Evolutionary conservation across 192 early-diverging fungal genomes (phyloP), one percentile per base, ranked within the genome.

Genomic region (Entomortierella lignicola): DNA sequence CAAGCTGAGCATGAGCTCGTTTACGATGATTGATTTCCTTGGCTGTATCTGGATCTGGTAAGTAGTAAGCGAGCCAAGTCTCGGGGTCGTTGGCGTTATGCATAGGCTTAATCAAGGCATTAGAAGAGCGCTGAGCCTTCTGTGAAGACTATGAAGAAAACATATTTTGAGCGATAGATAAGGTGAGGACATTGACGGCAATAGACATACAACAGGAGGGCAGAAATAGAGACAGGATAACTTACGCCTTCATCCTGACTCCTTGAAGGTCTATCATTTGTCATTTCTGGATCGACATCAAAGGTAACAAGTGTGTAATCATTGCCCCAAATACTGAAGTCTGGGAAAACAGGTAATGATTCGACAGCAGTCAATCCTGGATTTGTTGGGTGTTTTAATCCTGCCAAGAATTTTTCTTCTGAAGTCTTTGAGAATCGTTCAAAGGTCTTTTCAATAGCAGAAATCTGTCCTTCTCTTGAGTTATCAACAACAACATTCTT

Each of bases 311-410:
- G 59, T 26, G 82, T 84, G 55, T 88, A 89, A 18, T 71, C 63
- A 47, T 85, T 86, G 34, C 84, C 80, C 86, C 84, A 86, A 39
- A 77, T 72, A 27, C 54, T 74, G 23, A 84, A 77, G 41, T 89
- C 88, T 13, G 88, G 88, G 50, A 87, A 80, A 20, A 89, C 52
- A n/a, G 88, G 87, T 27, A 79, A 77, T 47, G 85, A 77, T 26
- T 80, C 75, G 56, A 86, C 82, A 37, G 83, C 88, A 47, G 61
- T 81, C 53, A 86, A 29, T 1, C 80, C 62, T 12, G 83, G 80
- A 13, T 87, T 88, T 18, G 72, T 75, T 0, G 86, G 86, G 51
- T 89, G 88, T n/a, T 59, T 67, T 26, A 87, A 42, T 18, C 56
- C 41, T n/a, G 60, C 52, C 50, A 79, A 68, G 41, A 72, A 62